Conservation (phyloP, 2,329 filamentous ascomycete species). For the Mycogone perniciosa region DNA sequence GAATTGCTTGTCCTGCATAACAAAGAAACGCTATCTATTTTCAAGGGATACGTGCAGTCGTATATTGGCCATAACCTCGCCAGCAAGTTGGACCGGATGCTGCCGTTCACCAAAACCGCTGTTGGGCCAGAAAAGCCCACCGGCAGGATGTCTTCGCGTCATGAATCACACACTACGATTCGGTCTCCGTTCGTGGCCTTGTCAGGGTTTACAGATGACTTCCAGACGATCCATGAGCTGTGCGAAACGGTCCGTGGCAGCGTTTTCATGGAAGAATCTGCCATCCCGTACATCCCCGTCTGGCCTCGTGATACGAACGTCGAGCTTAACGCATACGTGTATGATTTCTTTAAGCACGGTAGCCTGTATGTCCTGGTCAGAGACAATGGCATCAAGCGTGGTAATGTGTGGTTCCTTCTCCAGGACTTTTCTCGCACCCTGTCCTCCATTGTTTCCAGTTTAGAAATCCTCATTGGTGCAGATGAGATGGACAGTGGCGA, state of each 20-base stretch:
- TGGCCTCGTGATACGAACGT: slow-evolving; percentile 47
- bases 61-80: slow-evolving; percentile 60
- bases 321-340: slow-evolving; percentile 61
- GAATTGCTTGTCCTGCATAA: slow-evolving; percentile 57
- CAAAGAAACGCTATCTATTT: slow-evolving; percentile 56
- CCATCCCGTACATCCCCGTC: slow-evolving; percentile 62
- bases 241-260: slow-evolving; percentile 58
- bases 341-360: slow-evolving; percentile 73
- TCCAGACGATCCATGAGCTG: slow-evolving; percentile 59
- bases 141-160: background rate
- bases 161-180: slow-evolving; percentile 35
- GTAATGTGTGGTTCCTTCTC: slow-evolving; percentile 66
- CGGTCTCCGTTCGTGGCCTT: slow-evolving; percentile 66
- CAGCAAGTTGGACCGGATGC: slow-evolving; percentile 40
- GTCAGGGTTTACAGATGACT: slow-evolving; percentile 60
- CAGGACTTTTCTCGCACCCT: slow-evolving; percentile 54
- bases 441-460: slow-evolving; percentile 63
- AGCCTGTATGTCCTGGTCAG: slow-evolving; percentile 51
- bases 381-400: slow-evolving; percentile 59
- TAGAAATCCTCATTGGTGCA: slow-evolving; percentile 46
- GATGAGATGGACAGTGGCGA: slow-evolving; percentile 31
- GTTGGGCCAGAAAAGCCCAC: slow-evolving; percentile 5
- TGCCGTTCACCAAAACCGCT: slow-evolving; percentile 48
- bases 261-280: slow-evolving; percentile 68
- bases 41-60: slow-evolving; percentile 61